These are phyloP conservation scores for Rhizoctonia solani DNA, from an alignment of 1,284 basidiomycete genomes.

Conservation along the genomic window DNA sequence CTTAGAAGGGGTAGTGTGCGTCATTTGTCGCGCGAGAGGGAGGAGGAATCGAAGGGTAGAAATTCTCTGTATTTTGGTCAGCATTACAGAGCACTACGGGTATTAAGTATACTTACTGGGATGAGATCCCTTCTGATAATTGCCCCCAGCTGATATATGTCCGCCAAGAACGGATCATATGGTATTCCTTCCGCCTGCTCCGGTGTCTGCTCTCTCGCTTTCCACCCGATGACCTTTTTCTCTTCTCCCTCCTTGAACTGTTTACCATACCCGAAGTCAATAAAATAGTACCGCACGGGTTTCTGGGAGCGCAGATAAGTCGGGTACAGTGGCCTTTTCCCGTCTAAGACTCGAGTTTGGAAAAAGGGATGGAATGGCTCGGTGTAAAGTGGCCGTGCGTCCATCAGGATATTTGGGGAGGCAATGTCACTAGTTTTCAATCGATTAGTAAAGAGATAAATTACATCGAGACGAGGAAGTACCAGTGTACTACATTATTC, in stretches of 20 bases:
- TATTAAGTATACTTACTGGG: neutral
- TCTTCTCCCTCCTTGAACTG: neutral
- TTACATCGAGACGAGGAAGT: neutral
- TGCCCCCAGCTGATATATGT: neutral
- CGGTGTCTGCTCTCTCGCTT: neutral
- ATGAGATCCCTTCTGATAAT: neutral
- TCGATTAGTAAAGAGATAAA: neutral
- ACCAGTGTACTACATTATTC: neutral
- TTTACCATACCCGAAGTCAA: neutral
- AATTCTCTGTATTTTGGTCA: neutral
- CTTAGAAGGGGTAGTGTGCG: neutral
- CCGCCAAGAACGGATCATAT: neutral
- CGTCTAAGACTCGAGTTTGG: neutral
- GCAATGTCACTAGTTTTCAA: conserved; percentile 1
- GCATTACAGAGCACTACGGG: neutral
- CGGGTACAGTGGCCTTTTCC: neutral
- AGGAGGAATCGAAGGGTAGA: neutral
- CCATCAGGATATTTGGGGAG: neutral
- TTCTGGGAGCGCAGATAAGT: neutral
- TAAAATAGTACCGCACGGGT: neutral
- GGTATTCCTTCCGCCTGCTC: neutral
- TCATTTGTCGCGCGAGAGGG: neutral
- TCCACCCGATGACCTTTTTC: neutral
- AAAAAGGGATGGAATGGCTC: conserved; percentile 1
- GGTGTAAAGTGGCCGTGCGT: neutral